phyloP scores from a whole-genome alignment of 2,329 filamentous ascomycete species.

The Daldinia eschscholtzii region DNA sequence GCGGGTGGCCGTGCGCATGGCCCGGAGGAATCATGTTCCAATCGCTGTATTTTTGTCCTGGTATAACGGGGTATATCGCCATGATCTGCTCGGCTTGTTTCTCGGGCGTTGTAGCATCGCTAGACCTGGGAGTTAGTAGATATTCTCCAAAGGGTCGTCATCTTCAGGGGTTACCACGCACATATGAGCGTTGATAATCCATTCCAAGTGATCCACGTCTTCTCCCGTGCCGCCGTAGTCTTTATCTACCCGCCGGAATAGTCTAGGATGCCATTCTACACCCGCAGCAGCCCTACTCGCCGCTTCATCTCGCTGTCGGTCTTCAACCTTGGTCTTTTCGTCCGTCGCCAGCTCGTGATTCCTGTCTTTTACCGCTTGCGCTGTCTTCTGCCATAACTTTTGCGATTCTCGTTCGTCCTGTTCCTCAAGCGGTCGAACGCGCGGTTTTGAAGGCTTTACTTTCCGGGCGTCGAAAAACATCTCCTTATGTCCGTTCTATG shows the following conservation, averaged over 20 bases:
- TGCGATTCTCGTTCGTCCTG: slow-evolving; percentile 94
- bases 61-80: slow-evolving; percentile 85
- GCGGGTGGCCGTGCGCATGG: slow-evolving; percentile 30
- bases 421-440: slow-evolving; percentile 81
- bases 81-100: slow-evolving; percentile 85
- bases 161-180: slow-evolving; percentile 57
- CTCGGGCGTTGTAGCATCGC: slow-evolving; percentile 72
- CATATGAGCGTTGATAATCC: slow-evolving; percentile 92
- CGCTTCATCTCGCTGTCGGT: slow-evolving; percentile 90
- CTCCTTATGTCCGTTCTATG: slow-evolving; percentile 86
- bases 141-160: background rate
- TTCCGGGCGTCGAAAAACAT: slow-evolving; percentile 88
- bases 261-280: slow-evolving; percentile 86
- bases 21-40: slow-evolving; percentile 69
- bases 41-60: slow-evolving; percentile 74
- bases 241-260: slow-evolving; percentile 82
- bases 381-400: slow-evolving; percentile 85
- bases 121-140: slow-evolving; percentile 41
- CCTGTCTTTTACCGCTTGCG: slow-evolving; percentile 81
- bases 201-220: slow-evolving; percentile 90
- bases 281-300: slow-evolving; percentile 81
- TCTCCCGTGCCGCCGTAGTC: slow-evolving; percentile 79
- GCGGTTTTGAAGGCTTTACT: slow-evolving; percentile 80
- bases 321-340: slow-evolving; percentile 96
- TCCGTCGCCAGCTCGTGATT: slow-evolving; percentile 93